A percentile compares a stretch with the other conserved stretches of the same genome.
Conservation (phyloP, 495 filamentous ascomycete species). For the Pyrenula aspistea region DNA sequence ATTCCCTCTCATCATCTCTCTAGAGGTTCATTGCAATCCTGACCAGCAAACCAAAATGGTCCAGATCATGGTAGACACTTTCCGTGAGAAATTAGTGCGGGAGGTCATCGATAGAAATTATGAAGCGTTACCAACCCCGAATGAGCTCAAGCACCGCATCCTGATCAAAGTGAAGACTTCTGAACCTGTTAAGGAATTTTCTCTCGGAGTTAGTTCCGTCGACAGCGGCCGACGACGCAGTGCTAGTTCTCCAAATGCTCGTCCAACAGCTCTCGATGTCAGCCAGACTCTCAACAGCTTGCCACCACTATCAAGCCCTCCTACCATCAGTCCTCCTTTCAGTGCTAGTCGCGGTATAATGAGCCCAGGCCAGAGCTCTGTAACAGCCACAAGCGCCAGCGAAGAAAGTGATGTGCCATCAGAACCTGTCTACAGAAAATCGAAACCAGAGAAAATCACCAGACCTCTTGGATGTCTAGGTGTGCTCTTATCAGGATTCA, state of each 20-base stretch:
- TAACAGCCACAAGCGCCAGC: constrained; percentile 42
- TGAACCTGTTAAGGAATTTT: constrained; percentile 19
- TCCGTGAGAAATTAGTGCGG: constrained; percentile 64
- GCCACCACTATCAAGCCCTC: constrained; percentile 45
- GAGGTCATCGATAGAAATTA: constrained; percentile 57
- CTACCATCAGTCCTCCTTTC: constrained; percentile 38
- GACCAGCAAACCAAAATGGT: constrained; percentile 83
- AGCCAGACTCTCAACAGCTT: constrained; percentile 37
- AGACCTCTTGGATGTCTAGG: constrained; percentile 74
- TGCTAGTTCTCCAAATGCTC: constrained; percentile 61
- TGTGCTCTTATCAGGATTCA: constrained; percentile 79
- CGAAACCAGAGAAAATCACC: constrained; percentile 70
- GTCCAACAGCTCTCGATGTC: constrained; percentile 39
- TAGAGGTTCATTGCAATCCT: constrained; percentile 84
- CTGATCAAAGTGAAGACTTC: constrained; percentile 86
- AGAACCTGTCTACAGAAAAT: constrained; percentile 15
- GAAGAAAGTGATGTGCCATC: constrained; percentile 50
- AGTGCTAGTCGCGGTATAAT: constrained; percentile 18
- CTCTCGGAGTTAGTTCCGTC: constrained; percentile 26
- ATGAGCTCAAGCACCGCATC: constrained; percentile 70
- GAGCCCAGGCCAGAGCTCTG: constrained; percentile 33
- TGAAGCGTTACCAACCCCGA: constrained; percentile 64
- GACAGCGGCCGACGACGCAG: constrained; percentile 63
- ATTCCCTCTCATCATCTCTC: constrained; percentile 84
- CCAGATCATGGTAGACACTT: constrained; percentile 72